A percentile compares a stretch with the other conserved stretches of the same genome.
Evolutionary conservation across 495 filamentous ascomycete genomes (phyloP).

Genomic region (Aspergillus egyptiacus): DNA sequence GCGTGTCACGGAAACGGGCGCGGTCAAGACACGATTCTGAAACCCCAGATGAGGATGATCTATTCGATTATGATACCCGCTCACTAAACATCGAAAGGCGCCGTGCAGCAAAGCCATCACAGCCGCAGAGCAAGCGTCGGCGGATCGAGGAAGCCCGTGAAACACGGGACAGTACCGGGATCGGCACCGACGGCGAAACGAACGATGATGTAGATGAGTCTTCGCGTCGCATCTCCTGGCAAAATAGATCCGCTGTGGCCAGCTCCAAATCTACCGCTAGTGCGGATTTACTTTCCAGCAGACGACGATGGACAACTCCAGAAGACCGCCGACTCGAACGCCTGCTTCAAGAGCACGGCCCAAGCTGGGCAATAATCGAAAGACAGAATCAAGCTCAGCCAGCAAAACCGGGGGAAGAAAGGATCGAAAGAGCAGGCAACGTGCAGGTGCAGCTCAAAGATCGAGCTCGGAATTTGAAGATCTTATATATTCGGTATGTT

Average conservation of each 20-base stretch:
- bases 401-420: constrained; percentile 17
- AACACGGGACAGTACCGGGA: neutral
- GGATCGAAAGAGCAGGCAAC: constrained; percentile 52
- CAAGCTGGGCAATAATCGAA: constrained; percentile 25
- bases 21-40: neutral
- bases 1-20: constrained; percentile 20
- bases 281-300: constrained; percentile 12
- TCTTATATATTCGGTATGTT: constrained; percentile 20
- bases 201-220: neutral
- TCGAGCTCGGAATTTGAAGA: constrained; percentile 66
- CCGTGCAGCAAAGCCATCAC: constrained; percentile 24
- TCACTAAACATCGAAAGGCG: constrained; percentile 9
- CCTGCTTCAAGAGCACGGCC: constrained; percentile 20
- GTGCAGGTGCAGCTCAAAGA: constrained; percentile 76
- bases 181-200: constrained; percentile 2
- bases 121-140: constrained; percentile 14
- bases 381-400: constrained; percentile 24
- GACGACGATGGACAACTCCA: constrained; percentile 13
- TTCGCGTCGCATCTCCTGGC: too few relatives aligned
- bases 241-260: neutral
- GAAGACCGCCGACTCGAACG: constrained; percentile 29
- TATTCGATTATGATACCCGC: constrained; percentile 15
- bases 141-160: neutral
- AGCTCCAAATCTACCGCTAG: neutral
- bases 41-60: constrained; percentile 15